Evolutionary conservation across 805 yeast genomes (phyloP), one percentile per base, ranked within the genome.

Genomic region (Pichia phayaonensis): DNA sequence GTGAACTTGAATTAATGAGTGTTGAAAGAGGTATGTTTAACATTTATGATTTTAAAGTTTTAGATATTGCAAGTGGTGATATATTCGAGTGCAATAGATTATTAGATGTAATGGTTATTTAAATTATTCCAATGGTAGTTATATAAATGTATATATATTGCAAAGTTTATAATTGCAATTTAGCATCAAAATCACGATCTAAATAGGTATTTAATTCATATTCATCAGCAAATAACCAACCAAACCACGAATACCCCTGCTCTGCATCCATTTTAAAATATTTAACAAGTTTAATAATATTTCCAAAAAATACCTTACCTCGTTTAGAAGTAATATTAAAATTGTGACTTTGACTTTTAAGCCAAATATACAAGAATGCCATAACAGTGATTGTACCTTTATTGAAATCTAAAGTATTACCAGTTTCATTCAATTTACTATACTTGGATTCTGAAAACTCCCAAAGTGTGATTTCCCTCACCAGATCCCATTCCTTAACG

Each of bases 21-120:
- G 66, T 85, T 15, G 75, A 80, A 41, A 72, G 73, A 55, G 95
- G 95, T 0, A 73, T 83, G 8, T 81, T 76, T 61, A 76, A 78
- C 42, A 65, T 87, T 21, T 80, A 76, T 49, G 89, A 86, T 2
- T 73, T 84, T n/a, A 76, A 76, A 51, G 70, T 87, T 15, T 73
- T 81, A 44, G 95, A 86, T 59, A 68, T 80, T 12, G 59, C 63
- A 38, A 74, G 81, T 20, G 88, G 90, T 3, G 90, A 85, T 50
- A 76, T 80, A 1, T 73, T 81, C 54, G 90, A 81, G 54, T 83
- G 86, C 61, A 90, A 89, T 1, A 75, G 79, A 51, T 67, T 86
- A 48, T 70, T 86, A 38, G 90, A 85, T 58, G 85, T 86, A 2
- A 74, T 81, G 50, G 88, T 86, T 10, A 68, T 68, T 11, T 65